Evolutionary conservation across 78 protist genomes (phyloP), one percentile per base, ranked within the genome.

Genomic region (Bigelowiella natans): DNA sequence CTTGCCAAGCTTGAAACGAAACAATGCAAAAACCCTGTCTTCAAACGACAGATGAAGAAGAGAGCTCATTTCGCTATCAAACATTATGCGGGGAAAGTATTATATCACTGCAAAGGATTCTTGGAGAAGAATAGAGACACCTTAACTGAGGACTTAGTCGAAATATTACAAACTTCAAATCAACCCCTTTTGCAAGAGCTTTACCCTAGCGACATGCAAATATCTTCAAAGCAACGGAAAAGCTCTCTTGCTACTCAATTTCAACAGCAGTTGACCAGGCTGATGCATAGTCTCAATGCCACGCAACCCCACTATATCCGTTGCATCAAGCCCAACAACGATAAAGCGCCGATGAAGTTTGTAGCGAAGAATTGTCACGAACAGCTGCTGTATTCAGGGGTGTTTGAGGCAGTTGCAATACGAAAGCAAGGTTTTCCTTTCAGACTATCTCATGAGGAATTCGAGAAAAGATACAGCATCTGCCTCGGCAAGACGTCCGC

Each of bases 341-440:
- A 2, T 1, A 82, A 64, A 31, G 83, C 73, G 7, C 73, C 73
- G 34, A 51, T 51, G 73, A 26, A 18, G 7, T 84, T 39, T 39
- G 88, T 64, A 2, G 88, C 63, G 30, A 38, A 28, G 11, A 40
- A 18, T n/a, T 38, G 40, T 28, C 36, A 40, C 83, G 89, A 87
- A 7, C 89, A 87, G 94, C 90, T 97, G 36, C 88, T 94, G 37
- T 96, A 95, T 95, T 95, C 95, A 90, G 99, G 99, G 88, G 97
- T 97, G 39, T 95, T 96, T 88, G 98, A 96, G 39, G 95, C 96
- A 2, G 94, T 96, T 51, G 85, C 94, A 36, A 96, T 97, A 38
- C 88, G 98, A n/a, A 94, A 93, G 88, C 39, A 39, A 2, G 98
- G 98, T 34, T 97, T 36, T n/a, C n/a, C n/a, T n/a, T n/a, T n/a